Evolutionary conservation across 176 grass and related monocot species (phyloP).

Genomic region (Oryza longistaminata): DNA sequence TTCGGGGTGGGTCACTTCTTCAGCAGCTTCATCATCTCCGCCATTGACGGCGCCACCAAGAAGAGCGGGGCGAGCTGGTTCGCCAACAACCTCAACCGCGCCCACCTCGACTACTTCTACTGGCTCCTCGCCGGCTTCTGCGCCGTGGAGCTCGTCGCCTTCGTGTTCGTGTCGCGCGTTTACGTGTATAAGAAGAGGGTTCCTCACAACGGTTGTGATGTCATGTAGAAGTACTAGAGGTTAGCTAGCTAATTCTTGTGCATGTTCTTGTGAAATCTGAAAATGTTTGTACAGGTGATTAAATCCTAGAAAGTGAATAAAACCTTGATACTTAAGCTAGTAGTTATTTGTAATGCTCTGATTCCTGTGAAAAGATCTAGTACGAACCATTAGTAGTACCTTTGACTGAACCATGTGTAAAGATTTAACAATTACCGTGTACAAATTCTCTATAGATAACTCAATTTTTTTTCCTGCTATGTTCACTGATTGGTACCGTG

Average conservation of each 20-base stretch:
- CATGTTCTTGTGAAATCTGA: background rate
- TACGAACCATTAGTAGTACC: too few relatives aligned
- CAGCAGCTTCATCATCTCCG: slow-evolving; percentile 51
- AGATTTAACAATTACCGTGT: background rate
- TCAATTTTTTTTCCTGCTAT: too few relatives aligned
- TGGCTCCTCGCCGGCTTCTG: slow-evolving; percentile 51
- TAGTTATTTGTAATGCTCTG: background rate
- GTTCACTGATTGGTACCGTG: too few relatives aligned
- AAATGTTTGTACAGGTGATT: background rate
- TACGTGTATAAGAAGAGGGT: slow-evolving; percentile 34
- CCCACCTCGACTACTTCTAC: slow-evolving; percentile 68
- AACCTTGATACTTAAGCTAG: background rate
- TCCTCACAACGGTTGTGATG: background rate
- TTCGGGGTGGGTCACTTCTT: slow-evolving; percentile 45
- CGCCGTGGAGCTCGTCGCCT: slow-evolving; percentile 21
- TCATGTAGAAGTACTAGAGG: background rate
- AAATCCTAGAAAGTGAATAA: background rate
- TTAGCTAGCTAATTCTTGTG: too few relatives aligned
- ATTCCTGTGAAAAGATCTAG: background rate
- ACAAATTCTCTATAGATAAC: too few relatives aligned
- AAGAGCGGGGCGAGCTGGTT: slow-evolving; percentile 50
- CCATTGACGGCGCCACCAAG: slow-evolving; percentile 44
- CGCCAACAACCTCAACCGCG: slow-evolving; percentile 30
- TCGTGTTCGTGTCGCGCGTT: slow-evolving; percentile 14
- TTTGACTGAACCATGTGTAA: too few relatives aligned